These are phyloP conservation scores for Diplocarpon mali DNA, from an alignment of 2,329 filamentous ascomycete genomes.

Conservation along the genomic window DNA sequence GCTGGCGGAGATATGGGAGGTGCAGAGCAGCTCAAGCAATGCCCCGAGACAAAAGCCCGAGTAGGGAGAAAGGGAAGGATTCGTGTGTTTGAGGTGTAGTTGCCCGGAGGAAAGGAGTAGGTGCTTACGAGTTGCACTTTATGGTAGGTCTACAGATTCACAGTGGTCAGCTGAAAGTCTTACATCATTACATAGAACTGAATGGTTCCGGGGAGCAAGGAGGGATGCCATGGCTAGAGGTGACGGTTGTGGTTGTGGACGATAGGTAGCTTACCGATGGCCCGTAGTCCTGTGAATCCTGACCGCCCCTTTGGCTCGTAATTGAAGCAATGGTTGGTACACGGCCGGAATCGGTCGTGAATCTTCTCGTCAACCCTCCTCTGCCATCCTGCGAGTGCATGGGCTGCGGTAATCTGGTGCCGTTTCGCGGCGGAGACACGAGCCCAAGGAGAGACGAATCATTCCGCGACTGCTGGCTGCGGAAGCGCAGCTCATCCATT, in stretches of 20 bases:
- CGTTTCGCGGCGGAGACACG: slow-evolving; percentile 63
- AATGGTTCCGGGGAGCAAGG: too few species aligned
- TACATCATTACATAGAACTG: background rate
- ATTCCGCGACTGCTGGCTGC: slow-evolving; percentile 65
- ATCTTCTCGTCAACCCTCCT: slow-evolving; percentile 73
- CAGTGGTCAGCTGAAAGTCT: slow-evolving; percentile 14
- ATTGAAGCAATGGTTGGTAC: slow-evolving; percentile 56
- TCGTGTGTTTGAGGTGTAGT: background rate
- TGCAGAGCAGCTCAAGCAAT: background rate
- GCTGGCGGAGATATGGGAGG: background rate
- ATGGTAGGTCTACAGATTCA: slow-evolving; percentile 43
- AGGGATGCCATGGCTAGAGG: too few species aligned
- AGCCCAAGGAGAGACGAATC: slow-evolving; percentile 66
- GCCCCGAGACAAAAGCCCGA: too few species aligned
- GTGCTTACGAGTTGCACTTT: slow-evolving; percentile 66
- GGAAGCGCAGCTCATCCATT: slow-evolving; percentile 74
- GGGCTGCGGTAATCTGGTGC: slow-evolving; percentile 48
- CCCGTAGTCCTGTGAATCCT: slow-evolving; percentile 25
- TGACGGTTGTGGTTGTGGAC: slow-evolving; percentile 5
- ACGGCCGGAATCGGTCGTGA: slow-evolving; percentile 84
- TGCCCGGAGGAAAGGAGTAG: background rate
- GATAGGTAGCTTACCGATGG: slow-evolving; percentile 24
- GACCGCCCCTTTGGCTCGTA: slow-evolving; percentile 21
- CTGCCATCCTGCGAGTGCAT: slow-evolving; percentile 55
- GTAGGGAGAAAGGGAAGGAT: background rate